A percentile compares a stretch with the other conserved stretches of the same genome.
Evolutionary conservation across 2,329 filamentous ascomycete genomes (phyloP).

Genomic region (Alternaria rosae): DNA sequence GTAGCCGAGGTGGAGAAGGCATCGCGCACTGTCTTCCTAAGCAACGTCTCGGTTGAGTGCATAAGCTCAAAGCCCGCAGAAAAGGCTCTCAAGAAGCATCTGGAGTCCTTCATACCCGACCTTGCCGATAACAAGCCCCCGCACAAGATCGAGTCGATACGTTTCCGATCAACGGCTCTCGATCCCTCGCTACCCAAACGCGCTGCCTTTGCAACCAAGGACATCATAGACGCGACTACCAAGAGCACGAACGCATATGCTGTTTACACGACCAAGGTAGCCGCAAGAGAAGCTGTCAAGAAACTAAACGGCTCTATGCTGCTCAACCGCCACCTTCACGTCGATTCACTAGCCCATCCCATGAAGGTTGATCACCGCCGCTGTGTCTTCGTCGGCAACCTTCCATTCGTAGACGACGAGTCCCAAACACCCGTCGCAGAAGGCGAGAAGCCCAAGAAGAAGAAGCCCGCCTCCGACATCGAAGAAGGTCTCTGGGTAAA

Average conservation of each 20-base stretch:
- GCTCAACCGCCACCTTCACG: slow-evolving; percentile 86
- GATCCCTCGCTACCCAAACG: slow-evolving; percentile 84
- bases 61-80: slow-evolving; percentile 83
- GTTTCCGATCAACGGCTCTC: slow-evolving; percentile 93
- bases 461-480: slow-evolving; percentile 78
- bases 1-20: slow-evolving; percentile 80
- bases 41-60: slow-evolving; percentile 84
- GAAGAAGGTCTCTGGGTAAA: slow-evolving; percentile 92
- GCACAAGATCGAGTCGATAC: slow-evolving; percentile 86
- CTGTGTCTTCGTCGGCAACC: slow-evolving; percentile 95
- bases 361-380: slow-evolving; percentile 81
- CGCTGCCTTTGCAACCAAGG: slow-evolving; percentile 90
- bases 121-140: slow-evolving; percentile 56
- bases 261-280: slow-evolving; percentile 79
- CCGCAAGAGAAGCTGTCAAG: slow-evolving; percentile 77
- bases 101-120: slow-evolving; percentile 74
- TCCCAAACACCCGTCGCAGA: slow-evolving; percentile 69
- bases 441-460: slow-evolving; percentile 69
- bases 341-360: slow-evolving; percentile 90
- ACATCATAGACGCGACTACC: slow-evolving; percentile 88
- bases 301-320: slow-evolving; percentile 84
- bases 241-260: slow-evolving; percentile 94
- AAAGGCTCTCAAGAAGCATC: slow-evolving; percentile 77
- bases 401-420: slow-evolving; percentile 95
- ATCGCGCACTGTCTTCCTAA: slow-evolving; percentile 87